Percentiles rank a stretch among this genome's conserved stretches.
These are phyloP conservation scores for Xylaria acuta DNA, from an alignment of 495 filamentous ascomycete genomes.

Conservation along the genomic window DNA sequence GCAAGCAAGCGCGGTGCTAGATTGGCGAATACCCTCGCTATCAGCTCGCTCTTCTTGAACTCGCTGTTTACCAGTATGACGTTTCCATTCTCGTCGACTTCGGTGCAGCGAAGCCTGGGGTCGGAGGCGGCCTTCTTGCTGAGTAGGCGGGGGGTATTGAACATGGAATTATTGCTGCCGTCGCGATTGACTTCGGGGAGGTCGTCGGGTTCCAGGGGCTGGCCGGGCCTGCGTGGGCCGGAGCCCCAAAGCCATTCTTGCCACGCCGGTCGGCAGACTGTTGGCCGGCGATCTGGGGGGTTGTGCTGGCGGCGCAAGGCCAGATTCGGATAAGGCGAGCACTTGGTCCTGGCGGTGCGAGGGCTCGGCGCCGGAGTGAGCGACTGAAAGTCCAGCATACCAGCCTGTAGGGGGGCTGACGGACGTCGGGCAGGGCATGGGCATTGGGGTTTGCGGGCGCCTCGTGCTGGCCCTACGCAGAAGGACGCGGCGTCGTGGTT, in stretches of 20 bases:
- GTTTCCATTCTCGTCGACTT: conserved; percentile 91
- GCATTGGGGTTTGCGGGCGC: conserved; percentile 29
- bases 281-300: conserved; percentile 36
- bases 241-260: conserved; percentile 62
- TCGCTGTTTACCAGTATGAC: conserved; percentile 95
- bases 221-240: conserved; percentile 39
- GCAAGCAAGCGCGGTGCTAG: not conserved
- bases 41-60: conserved; percentile 95
- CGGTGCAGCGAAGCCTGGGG: conserved; percentile 85
- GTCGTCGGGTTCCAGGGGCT: conserved; percentile 57
- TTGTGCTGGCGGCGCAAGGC: conserved; percentile 11
- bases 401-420: conserved; percentile 47
- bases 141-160: conserved; percentile 65
- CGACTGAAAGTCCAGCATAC: conserved; percentile 52
- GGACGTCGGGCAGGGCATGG: conserved; percentile 34
- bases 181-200: conserved; percentile 58
- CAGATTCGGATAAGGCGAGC: conserved; percentile 3
- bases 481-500: conserved; percentile 44
- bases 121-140: conserved; percentile 78
- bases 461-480: conserved; percentile 31
- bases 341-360: conserved; percentile 1
- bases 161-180: conserved; percentile 56
- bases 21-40: conserved; percentile 77
- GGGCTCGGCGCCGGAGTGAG: conserved; percentile 42
- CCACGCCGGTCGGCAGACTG: conserved; percentile 56